These are phyloP conservation scores for Colletotrichum sp. DNA, from an alignment of 2,329 filamentous ascomycete genomes.

Conservation along the genomic window DNA sequence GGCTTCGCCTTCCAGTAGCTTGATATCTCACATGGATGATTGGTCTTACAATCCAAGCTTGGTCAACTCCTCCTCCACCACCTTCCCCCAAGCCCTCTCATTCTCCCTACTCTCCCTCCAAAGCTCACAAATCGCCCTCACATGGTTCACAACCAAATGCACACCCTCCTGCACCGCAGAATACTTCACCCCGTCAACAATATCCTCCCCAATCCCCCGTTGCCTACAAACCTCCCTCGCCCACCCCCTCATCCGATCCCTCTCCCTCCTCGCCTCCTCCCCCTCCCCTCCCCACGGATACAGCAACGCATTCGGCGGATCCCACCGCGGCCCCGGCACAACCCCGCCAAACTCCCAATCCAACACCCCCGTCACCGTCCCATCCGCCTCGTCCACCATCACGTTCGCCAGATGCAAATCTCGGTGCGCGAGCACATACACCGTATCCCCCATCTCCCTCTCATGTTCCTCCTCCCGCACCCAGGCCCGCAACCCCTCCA, in stretches of 20 bases:
- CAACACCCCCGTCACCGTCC: constrained; percentile 38
- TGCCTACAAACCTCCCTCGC: neutral
- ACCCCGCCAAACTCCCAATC: constrained; percentile 42
- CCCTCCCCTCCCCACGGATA: neutral
- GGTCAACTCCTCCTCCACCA: neutral
- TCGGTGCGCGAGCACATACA: constrained; percentile 34
- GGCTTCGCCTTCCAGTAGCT: no score
- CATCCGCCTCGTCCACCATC: constrained; percentile 37
- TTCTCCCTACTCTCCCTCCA: neutral
- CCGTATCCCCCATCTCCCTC: constrained; percentile 25
- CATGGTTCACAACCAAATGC: neutral
- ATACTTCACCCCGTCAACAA: neutral
- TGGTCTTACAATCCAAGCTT: neutral
- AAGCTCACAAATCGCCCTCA: neutral
- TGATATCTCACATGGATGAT: neutral
- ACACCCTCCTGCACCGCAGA: neutral
- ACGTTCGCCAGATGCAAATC: constrained; percentile 44
- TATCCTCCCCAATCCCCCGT: neutral
- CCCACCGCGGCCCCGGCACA: neutral
- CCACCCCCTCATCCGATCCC: neutral
- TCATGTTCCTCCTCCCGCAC: constrained; percentile 27
- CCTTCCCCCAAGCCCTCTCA: neutral
- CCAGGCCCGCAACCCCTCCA: constrained; percentile 26
- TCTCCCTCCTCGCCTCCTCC: neutral
- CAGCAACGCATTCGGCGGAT: constrained; percentile 1